phyloP scores from a whole-genome alignment of 106 monocot species.

The Dendrobium catenatum region DNA sequence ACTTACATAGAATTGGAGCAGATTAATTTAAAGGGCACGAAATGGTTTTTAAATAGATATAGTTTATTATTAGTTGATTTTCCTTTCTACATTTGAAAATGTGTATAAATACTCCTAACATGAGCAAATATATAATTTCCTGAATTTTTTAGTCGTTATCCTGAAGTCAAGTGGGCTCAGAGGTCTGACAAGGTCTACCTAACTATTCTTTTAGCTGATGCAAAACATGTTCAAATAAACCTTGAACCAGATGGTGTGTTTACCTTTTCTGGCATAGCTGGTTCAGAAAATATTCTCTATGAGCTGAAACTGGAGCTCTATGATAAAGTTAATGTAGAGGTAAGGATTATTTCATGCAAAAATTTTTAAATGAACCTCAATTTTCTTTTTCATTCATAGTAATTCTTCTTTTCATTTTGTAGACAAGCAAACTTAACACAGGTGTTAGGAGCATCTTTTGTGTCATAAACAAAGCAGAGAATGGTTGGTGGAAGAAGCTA shows the following conservation, averaged over 20 bases:
- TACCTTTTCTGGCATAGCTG: conserved; percentile 61
- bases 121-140: no score
- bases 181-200: conserved; percentile 83
- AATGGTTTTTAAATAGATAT: no score
- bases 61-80: no score
- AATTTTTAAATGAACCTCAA: not conserved
- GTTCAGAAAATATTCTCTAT: conserved; percentile 39
- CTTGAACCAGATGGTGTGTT: conserved; percentile 74
- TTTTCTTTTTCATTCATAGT: not conserved
- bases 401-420: conserved; percentile 7
- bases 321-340: conserved; percentile 90
- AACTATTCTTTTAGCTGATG: conserved; percentile 72
- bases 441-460: conserved; percentile 74
- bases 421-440: conserved; percentile 80
- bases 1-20: no score
- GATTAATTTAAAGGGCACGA: no score
- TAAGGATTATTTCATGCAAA: conserved; percentile 11
- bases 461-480: conserved; percentile 61
- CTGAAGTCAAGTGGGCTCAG: conserved; percentile 92
- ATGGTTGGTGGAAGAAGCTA: conserved; percentile 77
- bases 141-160: conserved; percentile 49
- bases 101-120: no score
- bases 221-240: conserved; percentile 65
- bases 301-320: conserved; percentile 61
- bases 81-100: no score